A percentile compares a stretch with the other conserved stretches of the same genome.
These are phyloP conservation scores for Leptodontidium sp. DNA, from an alignment of 2,329 filamentous ascomycete genomes.

Conservation along the genomic window DNA sequence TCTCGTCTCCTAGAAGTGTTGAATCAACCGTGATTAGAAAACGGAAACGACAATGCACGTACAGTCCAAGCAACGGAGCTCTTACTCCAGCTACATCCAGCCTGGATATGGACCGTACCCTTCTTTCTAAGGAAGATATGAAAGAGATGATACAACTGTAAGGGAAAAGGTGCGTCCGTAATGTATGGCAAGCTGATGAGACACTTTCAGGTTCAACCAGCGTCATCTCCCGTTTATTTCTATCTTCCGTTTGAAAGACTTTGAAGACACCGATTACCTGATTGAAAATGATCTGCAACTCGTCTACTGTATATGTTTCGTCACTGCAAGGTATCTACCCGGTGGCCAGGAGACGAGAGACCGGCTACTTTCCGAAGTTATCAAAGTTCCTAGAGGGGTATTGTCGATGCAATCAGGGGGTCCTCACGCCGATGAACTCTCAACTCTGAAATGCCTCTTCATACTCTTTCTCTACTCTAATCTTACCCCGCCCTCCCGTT, in stretches of 20 bases:
- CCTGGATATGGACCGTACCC: slow-evolving; percentile 1
- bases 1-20: background rate
- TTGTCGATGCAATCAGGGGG: slow-evolving; percentile 12
- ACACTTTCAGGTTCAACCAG: slow-evolving; percentile 16
- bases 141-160: slow-evolving; percentile 28
- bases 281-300: slow-evolving; percentile 25
- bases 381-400: slow-evolving; percentile 16
- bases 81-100: slow-evolving; percentile 17
- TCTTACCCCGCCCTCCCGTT: slow-evolving; percentile 22
- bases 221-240: slow-evolving; percentile 22
- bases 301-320: slow-evolving; percentile 29
- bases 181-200: background rate
- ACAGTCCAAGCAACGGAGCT: slow-evolving; percentile 7
- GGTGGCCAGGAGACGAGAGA: slow-evolving; percentile 26
- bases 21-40: slow-evolving; percentile 4
- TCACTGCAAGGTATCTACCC: slow-evolving; percentile 29
- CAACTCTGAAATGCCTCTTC: slow-evolving; percentile 18
- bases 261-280: slow-evolving; percentile 18
- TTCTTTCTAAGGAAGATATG: slow-evolving; percentile 23
- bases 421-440: slow-evolving; percentile 11
- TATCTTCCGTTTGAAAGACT: slow-evolving; percentile 19
- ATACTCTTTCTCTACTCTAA: slow-evolving; percentile 25
- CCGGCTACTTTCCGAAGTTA: slow-evolving; percentile 24
- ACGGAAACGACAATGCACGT: slow-evolving; percentile 10
- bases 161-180: background rate